Evolutionary conservation across 306 rosid genomes (phyloP), one percentile per base, ranked within the genome.

Genomic region (Carpinus viminea): DNA sequence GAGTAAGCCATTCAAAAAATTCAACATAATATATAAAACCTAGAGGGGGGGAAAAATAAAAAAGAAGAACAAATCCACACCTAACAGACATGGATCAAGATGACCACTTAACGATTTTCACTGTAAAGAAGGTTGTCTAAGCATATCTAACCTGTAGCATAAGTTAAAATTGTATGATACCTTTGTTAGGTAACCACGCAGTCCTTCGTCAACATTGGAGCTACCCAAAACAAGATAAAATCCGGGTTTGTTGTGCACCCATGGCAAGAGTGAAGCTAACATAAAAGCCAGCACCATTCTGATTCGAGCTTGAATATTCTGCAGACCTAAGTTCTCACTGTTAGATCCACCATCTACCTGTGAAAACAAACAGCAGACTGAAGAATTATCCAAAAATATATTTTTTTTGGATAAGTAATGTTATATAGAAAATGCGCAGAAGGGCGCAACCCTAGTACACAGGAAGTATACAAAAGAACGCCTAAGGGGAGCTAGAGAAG

Each of bases 201-300:
- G 77, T 48, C 90, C 99, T 87, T 95, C 99, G 65, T 95, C 99
- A 78, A 95, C 98, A 72, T 95, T 95, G 73, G 98, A 90, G 86
- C 96, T 91, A 60, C 97, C 99, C 80, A 95, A 82, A 78, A 95
- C 98, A 83, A 95, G 99, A 89, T 86, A 93, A 90, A 95, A 93
- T 68, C 96, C 97, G 64, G 88, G 85, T 82, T 92, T 93, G 74
- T 31, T 86, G 82, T 95, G 98, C 86, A 95, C 99, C 99, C 98
- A 95, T 74, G 99, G 98, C 86, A 93, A 85, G 60, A 95, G 98
- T 60, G 97, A 95, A 0, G 99, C 99, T 68, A 89, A 80, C 99
- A 93, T 95, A 86, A 93, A 95, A 86, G 99, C 99, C 68, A 95
- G 86, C 75, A 95, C 93, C 99, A 95, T 95, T 78, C 98, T 90